A percentile compares a stretch with the other conserved stretches of the same genome.
These are phyloP conservation scores for Adansonia grandidieri DNA, from an alignment of 441 rosid genomes.

Conservation along the genomic window DNA sequence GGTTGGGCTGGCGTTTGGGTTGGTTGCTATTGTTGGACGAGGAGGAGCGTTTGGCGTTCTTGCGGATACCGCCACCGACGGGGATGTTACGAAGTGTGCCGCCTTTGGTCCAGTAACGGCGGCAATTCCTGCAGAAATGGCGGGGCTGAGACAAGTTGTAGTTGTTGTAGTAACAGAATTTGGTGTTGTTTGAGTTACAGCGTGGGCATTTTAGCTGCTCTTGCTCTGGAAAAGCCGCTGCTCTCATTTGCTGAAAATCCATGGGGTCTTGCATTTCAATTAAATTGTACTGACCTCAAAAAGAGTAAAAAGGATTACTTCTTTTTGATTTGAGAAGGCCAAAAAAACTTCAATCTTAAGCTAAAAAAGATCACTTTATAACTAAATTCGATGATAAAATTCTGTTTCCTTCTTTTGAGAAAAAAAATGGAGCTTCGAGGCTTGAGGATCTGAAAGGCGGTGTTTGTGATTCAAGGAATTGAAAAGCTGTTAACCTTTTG, in stretches of 20 bases:
- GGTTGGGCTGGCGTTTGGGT: conserved; percentile 39
- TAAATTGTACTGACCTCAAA: neutral
- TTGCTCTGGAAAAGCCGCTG: conserved; percentile 70
- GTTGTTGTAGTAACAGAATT: conserved; percentile 94
- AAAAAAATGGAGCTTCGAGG: neutral
- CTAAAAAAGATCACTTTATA: neutral
- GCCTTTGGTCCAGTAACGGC: conserved; percentile 94
- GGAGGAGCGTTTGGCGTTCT: conserved; percentile 58
- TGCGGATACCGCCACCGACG: conserved; percentile 84
- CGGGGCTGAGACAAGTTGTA: conserved; percentile 95
- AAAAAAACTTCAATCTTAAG: neutral
- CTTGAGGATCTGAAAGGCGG: neutral
- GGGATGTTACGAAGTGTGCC: conserved; percentile 89
- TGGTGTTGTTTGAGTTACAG: conserved; percentile 84
- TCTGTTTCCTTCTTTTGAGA: neutral
- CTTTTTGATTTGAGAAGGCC: neutral
- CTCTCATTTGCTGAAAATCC: conserved; percentile 42
- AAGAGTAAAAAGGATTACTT: neutral
- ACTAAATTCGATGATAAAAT: neutral
- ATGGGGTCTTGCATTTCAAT: conserved; percentile 63
- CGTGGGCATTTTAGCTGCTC: conserved; percentile 86
- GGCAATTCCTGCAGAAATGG: conserved; percentile 82
- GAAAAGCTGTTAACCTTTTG: neutral
- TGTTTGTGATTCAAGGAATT: neutral
- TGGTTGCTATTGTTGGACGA: conserved; percentile 2